Conservation (phyloP, 2,329 filamentous ascomycete genomes). For the Cyclaneusma minus region DNA sequence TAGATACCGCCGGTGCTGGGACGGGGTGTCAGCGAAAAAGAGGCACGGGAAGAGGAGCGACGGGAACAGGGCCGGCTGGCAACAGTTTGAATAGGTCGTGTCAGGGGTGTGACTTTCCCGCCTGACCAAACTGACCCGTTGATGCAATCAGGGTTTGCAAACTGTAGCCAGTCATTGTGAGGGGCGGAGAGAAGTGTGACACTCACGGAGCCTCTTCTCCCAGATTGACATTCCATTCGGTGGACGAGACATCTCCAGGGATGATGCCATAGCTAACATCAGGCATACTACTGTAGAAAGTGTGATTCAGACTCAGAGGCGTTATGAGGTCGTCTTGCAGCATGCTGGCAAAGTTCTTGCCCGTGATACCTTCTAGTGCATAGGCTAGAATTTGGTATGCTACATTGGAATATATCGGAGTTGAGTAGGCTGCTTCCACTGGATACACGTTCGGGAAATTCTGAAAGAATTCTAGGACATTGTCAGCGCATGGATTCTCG, state of each 20-base stretch:
- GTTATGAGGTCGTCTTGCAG: constrained; percentile 18
- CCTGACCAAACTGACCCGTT: too few species aligned
- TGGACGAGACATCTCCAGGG: constrained; percentile 2
- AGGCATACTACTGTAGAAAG: constrained; percentile 9
- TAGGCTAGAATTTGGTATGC: constrained; percentile 22
- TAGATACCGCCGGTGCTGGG: constrained; percentile 23
- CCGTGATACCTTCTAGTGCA: constrained; percentile 24
- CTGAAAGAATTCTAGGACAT: constrained; percentile 3
- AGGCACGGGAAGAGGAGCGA: too few species aligned
- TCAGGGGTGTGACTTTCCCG: too few species aligned
- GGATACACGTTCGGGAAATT: constrained; percentile 12
- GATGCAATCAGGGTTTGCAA: too few species aligned
- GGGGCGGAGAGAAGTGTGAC: background rate
- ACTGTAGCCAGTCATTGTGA: too few species aligned
- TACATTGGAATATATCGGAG: constrained; percentile 22
- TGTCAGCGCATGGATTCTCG: background rate
- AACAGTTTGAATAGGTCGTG: too few species aligned
- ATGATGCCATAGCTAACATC: constrained; percentile 4
- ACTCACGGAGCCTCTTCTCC: constrained; percentile 7
- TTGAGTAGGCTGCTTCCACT: constrained; percentile 12
- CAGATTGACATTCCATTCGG: constrained; percentile 5
- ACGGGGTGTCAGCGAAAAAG: constrained; percentile 10
- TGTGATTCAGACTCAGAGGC: constrained; percentile 18
- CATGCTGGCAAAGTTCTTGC: constrained; percentile 14
- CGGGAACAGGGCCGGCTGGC: too few species aligned